Evolutionary conservation across 305 asterid species (phyloP).

Genomic region (Fraxinus paxiana): DNA sequence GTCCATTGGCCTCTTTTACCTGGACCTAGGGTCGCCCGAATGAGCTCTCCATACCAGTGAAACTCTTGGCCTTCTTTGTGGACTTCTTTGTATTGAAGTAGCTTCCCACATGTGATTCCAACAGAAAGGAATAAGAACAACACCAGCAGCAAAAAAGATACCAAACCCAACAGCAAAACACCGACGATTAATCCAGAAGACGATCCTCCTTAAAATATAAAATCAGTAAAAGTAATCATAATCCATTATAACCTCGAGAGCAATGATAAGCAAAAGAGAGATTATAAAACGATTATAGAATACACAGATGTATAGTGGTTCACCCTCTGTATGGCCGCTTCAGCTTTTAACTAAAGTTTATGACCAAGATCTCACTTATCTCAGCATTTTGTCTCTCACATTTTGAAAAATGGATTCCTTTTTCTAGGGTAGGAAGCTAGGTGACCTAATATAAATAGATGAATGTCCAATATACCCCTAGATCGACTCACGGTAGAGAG

Average conservation of each 20-base stretch:
- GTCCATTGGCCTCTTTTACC: conserved; percentile 98
- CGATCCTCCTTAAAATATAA: conserved; percentile 48
- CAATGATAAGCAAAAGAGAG: neutral
- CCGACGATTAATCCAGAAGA: conserved; percentile 65
- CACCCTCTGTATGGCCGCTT: neutral
- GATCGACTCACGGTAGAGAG: neutral
- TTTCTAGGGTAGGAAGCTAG: neutral
- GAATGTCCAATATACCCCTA: neutral
- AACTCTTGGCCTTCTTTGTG: conserved; percentile 61
- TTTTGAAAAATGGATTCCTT: neutral
- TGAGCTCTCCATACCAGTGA: conserved; percentile 85
- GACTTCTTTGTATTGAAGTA: conserved; percentile 84
- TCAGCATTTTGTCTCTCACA: neutral
- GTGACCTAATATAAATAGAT: neutral
- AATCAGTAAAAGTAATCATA: neutral
- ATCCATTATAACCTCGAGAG: neutral
- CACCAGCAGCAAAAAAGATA: conserved; percentile 53
- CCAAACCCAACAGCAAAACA: conserved; percentile 52
- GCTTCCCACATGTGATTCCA: conserved; percentile 78
- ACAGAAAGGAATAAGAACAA: conserved; percentile 65
- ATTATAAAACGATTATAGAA: neutral
- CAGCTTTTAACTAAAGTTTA: neutral
- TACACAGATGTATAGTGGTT: neutral
- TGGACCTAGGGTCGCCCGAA: conserved; percentile 81
- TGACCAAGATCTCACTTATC: neutral